Evolutionary conservation across 163 green algal genomes (phyloP).

Genomic region (Volvox carteri): DNA sequence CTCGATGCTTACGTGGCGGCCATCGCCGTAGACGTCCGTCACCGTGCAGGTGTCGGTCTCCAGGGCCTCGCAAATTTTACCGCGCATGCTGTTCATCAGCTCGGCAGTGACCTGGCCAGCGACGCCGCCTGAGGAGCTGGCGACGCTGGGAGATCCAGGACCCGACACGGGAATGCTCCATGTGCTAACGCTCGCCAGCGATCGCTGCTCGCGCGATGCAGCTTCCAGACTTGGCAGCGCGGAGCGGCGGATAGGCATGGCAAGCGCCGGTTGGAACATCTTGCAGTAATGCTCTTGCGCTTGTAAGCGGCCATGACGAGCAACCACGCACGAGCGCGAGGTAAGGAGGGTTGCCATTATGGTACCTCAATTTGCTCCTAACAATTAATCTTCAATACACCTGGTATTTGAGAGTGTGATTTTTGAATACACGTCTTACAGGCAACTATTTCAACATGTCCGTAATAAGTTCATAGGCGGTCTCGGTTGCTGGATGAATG

Average conservation of each 20-base stretch:
- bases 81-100: conserved; percentile 74
- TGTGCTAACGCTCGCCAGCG: neutral
- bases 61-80: conserved; percentile 82
- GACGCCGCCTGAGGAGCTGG: neutral
- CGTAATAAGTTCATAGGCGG: too few relatives aligned
- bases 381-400: too few relatives aligned
- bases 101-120: conserved; percentile 62
- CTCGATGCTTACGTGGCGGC: conserved; percentile 88
- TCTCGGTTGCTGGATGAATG: too few relatives aligned
- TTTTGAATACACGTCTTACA: too few relatives aligned
- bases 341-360: conserved; percentile 20
- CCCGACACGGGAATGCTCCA: conserved; percentile 50
- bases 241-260: neutral
- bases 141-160: neutral
- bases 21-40: conserved; percentile 86
- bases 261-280: neutral
- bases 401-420: too few relatives aligned
- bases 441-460: too few relatives aligned
- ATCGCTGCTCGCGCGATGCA: neutral
- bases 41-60: conserved; percentile 78
- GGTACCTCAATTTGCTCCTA: too few relatives aligned
- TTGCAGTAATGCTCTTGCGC: neutral
- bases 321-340: neutral
- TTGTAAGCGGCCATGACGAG: neutral
- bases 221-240: neutral